These are phyloP conservation scores for Neonectria hederae DNA, from an alignment of 2,329 filamentous ascomycete species.

Conservation along the genomic window DNA sequence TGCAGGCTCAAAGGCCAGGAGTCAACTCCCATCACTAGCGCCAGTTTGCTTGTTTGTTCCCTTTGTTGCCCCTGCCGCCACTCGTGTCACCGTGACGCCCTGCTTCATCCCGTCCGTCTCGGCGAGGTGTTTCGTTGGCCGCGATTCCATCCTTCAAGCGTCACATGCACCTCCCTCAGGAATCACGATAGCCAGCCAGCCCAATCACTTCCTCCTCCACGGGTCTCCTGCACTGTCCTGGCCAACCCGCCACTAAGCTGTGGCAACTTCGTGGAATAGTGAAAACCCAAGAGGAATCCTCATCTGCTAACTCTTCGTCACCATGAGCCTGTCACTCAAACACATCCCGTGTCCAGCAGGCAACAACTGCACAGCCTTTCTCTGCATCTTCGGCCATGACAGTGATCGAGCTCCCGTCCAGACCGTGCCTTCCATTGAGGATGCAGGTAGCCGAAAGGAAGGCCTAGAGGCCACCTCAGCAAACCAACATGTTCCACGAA, in stretches of 20 bases:
- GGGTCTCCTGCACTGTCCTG: neutral
- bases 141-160: neutral
- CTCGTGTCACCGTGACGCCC: slow-evolving; percentile 1
- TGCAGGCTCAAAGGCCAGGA: neutral
- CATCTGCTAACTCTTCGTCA: slow-evolving; percentile 7
- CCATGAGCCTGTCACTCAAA: slow-evolving; percentile 56
- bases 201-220: neutral
- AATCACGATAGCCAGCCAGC: neutral
- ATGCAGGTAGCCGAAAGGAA: slow-evolving; percentile 5
- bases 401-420: slow-evolving; percentile 43
- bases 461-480: slow-evolving; percentile 18
- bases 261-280: neutral
- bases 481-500: slow-evolving; percentile 44
- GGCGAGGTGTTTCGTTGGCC: neutral
- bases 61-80: neutral
- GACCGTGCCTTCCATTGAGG: slow-evolving; percentile 11
- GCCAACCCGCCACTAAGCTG: neutral
- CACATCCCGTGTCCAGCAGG: slow-evolving; percentile 62
- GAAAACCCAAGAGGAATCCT: slow-evolving; percentile 1
- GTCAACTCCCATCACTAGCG: neutral
- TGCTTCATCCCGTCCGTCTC: neutral
- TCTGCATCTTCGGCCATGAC: slow-evolving; percentile 61
- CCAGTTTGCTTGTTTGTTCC: neutral
- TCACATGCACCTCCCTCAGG: neutral
- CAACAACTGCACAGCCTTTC: slow-evolving; percentile 57